Base-by-base conservation (phyloP, 2,329 filamentous ascomycete genomes). In the Cladophialophora exuberans region DNA sequence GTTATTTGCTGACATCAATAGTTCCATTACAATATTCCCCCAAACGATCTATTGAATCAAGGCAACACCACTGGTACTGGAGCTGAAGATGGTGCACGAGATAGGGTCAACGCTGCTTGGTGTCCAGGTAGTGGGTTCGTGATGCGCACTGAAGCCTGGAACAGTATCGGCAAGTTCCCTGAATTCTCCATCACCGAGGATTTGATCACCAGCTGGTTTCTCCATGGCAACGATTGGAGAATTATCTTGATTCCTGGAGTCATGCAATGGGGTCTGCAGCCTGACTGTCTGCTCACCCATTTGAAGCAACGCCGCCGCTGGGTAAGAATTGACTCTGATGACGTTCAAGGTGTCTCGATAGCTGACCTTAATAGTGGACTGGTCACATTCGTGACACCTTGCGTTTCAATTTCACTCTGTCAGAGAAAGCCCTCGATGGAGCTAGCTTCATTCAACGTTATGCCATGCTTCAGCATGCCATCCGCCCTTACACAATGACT, bases 321-420 rank as follows among this genome's bases (percentile, higher is more conserved):
- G 72, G 60, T 65, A 48, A 50, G 56, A 44, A 62, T 66, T 49
- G 81, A 80, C 0, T 73, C 83, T n/a, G 6, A 20, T 2, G 79
- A 83, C 66, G n/a, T 1, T n/a, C n/a, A 28, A 35, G 15, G n/a
- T 10, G 25, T 20, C 9, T 31, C n/a, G 17, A 38, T 23, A 45
- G n/a, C 52, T 60, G 41, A 60, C 50, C 33, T 28, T 44, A 18
- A 18, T 43, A 62, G 59, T 62, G 55, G 54, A 57, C 53, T 28
- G 60, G 60, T 6, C 55, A 60, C 38, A 55, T 62, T 23, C 50
- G 23, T 41, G 53, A 60, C 36, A 41, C 49, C 15, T 33, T 55
- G 22, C 33, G 26, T 5, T 43, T 54, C 31, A 50, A 53, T 28
- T 55, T 60, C 35, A 53, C 57, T 13, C 26, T 59, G 35, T 28